A percentile compares a stretch with the other conserved stretches of the same genome.
Evolutionary conservation across 768 basidiomycete species (phyloP).

Genomic region (Tephrocybe sp.): DNA sequence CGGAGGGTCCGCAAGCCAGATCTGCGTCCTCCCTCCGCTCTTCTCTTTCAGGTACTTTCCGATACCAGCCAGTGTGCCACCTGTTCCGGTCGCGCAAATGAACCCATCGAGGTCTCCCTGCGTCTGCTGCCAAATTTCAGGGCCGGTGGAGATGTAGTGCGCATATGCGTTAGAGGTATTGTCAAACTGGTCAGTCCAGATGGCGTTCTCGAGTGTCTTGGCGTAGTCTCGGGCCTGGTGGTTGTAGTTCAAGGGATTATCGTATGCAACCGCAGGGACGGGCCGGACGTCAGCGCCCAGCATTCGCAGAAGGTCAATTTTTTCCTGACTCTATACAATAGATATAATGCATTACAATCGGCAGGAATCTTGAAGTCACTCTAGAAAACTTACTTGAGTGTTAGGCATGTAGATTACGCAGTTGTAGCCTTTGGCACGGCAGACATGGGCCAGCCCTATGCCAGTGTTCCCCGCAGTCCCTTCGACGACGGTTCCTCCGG

Average conservation of each 20-base stretch:
- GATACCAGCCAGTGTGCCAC: constrained; percentile 91
- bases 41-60: constrained; percentile 85
- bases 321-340: constrained; percentile 83
- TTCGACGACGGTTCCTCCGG: constrained; percentile 97
- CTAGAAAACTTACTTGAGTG: constrained; percentile 73
- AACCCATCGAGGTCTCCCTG: constrained; percentile 83
- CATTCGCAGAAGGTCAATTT: constrained; percentile 97
- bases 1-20: constrained; percentile 96
- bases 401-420: constrained; percentile 99
- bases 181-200: constrained; percentile 99
- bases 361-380: too few relatives aligned
- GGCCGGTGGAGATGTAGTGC: constrained; percentile 90
- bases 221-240: constrained; percentile 95
- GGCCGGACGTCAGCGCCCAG: constrained; percentile 96
- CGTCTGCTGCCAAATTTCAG: constrained; percentile 95
- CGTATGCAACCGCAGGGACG: constrained; percentile 95
- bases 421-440: constrained; percentile 88
- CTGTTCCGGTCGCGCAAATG: constrained; percentile 92
- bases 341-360: not conserved
- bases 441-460: constrained; percentile 94
- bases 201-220: constrained; percentile 66
- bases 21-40: constrained; percentile 74
- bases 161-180: constrained; percentile 88
- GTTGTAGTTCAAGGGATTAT: constrained; percentile 95
- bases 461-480: constrained; percentile 99